phyloP scores from a whole-genome alignment of 2,329 filamentous ascomycete genomes.

The Alternaria burnsii region DNA sequence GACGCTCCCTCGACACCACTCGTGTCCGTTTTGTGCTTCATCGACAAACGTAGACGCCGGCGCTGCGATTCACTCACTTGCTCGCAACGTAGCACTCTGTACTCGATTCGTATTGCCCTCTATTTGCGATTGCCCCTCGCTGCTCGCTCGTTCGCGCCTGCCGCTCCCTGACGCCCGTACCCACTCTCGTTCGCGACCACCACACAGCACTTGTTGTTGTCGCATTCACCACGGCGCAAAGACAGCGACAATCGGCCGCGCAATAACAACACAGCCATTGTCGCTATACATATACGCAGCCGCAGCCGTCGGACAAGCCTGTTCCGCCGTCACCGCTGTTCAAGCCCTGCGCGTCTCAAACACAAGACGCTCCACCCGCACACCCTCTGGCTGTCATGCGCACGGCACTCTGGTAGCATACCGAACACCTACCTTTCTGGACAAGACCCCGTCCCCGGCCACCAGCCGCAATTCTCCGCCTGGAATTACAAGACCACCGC shows the following conservation, averaged over 20 bases:
- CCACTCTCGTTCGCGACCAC: constrained; percentile 13
- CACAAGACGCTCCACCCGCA: constrained; percentile 39
- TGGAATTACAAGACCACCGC: constrained; percentile 27
- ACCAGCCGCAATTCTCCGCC: constrained; percentile 24
- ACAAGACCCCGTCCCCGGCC: constrained; percentile 19
- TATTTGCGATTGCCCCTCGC: constrained; percentile 23
- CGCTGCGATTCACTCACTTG: constrained; percentile 30
- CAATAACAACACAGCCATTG: constrained; percentile 9
- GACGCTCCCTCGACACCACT: constrained; percentile 36
- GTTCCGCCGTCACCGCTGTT: constrained; percentile 37
- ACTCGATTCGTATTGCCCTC: constrained; percentile 20
- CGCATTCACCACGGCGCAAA: constrained; percentile 27
- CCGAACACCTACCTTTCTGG: constrained; percentile 22
- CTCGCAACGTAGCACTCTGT: constrained; percentile 22
- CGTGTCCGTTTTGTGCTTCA: constrained; percentile 26
- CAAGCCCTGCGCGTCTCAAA: constrained; percentile 43
- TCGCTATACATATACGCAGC: constrained; percentile 28
- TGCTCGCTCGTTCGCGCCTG: constrained; percentile 32
- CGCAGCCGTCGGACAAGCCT: constrained; percentile 20
- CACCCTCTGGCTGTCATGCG: constrained; percentile 40
- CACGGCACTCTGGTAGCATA: constrained; percentile 32
- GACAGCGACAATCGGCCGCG: constrained; percentile 17
- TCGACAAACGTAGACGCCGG: constrained; percentile 40
- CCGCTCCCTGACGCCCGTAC: constrained; percentile 29
- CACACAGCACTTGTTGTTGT: neutral